Percentiles rank a stretch among this genome's conserved stretches.
phyloP scores from a whole-genome alignment of 2,329 filamentous ascomycete species.

The Emmonsiellopsis sp. region DNA sequence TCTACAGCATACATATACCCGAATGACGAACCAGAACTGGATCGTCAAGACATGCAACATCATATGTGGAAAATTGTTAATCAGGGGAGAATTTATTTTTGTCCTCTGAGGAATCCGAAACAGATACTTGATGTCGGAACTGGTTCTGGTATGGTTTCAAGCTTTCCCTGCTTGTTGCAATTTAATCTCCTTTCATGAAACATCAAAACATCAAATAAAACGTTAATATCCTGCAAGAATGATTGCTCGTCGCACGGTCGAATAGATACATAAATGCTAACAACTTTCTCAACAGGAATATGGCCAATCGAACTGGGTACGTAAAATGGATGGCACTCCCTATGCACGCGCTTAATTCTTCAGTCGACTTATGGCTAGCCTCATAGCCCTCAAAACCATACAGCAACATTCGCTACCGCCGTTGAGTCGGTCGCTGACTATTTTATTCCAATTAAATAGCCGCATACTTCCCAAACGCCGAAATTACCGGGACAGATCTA shows the following conservation, averaged over 20 bases:
- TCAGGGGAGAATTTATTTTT: constrained; percentile 36
- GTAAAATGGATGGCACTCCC: constrained; percentile 5
- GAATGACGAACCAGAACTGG: constrained; percentile 46
- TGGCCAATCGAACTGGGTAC: constrained; percentile 60
- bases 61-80: constrained; percentile 43
- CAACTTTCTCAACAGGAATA: constrained; percentile 30
- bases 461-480: not conserved
- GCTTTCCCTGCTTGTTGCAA: too few species aligned
- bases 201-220: not conserved
- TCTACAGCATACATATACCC: constrained; percentile 35
- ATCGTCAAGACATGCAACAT: constrained; percentile 47
- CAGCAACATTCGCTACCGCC: too few species aligned
- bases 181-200: not conserved
- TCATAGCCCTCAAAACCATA: too few species aligned
- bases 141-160: constrained; percentile 37
- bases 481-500: constrained; percentile 37
- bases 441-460: not conserved
- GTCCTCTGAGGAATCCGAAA: constrained; percentile 36
- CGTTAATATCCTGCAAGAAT: too few species aligned
- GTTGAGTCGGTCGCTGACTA: too few species aligned
- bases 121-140: constrained; percentile 50
- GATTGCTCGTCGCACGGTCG: not conserved
- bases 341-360: constrained; percentile 5
- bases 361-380: too few species aligned
- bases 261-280: not conserved